Conservation (phyloP, 495 filamentous ascomycete genomes). For the Aspergillus panamensis region DNA sequence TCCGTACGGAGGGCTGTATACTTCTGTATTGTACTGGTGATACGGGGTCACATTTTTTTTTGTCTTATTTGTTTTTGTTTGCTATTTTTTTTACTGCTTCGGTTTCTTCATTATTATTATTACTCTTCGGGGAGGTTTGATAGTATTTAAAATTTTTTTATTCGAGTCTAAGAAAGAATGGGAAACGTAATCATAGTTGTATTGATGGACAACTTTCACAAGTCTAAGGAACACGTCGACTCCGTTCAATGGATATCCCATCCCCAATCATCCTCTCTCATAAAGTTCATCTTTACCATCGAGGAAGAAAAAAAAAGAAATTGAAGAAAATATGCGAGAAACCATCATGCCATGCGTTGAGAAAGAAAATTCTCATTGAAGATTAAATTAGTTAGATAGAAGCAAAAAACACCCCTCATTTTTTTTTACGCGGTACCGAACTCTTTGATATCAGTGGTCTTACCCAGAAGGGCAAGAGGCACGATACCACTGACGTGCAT, state of each 20-base stretch:
- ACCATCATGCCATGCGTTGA: constrained; percentile 50
- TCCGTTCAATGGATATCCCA: constrained; percentile 22
- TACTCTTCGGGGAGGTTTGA: too few relatives aligned
- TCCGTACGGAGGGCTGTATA: constrained; percentile 7
- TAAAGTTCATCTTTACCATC: constrained; percentile 18
- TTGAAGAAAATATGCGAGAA: constrained; percentile 18
- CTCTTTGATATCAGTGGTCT: constrained; percentile 52
- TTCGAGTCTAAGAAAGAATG: neutral
- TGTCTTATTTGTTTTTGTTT: neutral
- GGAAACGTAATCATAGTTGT: constrained; percentile 13
- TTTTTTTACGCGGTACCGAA: constrained; percentile 42
- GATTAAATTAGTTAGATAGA: constrained; percentile 32
- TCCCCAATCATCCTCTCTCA: constrained; percentile 14
- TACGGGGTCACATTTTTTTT: neutral
- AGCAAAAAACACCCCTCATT: constrained; percentile 25
- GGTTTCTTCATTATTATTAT: neutral
- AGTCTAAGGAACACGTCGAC: constrained; percentile 20
- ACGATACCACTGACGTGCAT: constrained; percentile 80
- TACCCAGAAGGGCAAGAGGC: constrained; percentile 61
- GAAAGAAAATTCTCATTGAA: constrained; percentile 40
- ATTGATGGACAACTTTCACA: constrained; percentile 20
- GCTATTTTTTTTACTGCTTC: neutral
- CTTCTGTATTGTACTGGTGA: neutral
- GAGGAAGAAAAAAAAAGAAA: constrained; percentile 11
- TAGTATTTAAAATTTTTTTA: neutral